Base-by-base conservation (phyloP, 345 rosid species). In the Syzygium grande region DNA sequence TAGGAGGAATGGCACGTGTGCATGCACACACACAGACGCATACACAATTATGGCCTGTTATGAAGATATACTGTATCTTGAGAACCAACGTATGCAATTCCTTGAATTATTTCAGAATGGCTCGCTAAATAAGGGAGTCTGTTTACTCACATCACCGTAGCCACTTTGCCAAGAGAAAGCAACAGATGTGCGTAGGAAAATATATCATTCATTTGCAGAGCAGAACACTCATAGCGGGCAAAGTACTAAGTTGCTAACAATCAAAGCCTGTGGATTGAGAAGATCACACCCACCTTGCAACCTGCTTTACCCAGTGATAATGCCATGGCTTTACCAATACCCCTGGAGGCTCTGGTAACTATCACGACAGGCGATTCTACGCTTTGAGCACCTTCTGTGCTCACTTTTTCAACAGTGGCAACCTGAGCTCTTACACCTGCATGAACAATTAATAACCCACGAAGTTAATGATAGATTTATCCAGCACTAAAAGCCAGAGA, bases 261-360 rank as follows among this genome's bases (percentile, higher is more conserved):
- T 38, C 27, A 73, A 38, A 73, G 49, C 80, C 25, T 34, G 80
- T 34, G 4, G 80, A 38, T 73, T 19, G 25, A 19, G 8, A 73
- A 17, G 87, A 73, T 14, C 83, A 23, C 49, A 51, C 91, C 83
- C 84, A 94, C 97, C 96, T 93, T 93, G 85, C 95, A 94, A 49
- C 97, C 96, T 4, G 97, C 94, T 94, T 96, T 98, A 51, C 98
- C 99, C 92, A 98, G 84, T 78, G 98, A 87, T 86, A 96, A 91
- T 27, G 99, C 99, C 89, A 98, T 88, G 6, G 99, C 96, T 92
- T 88, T 98, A 84, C 99, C 99, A 89, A 98, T 98, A 52, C 99
- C 99, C 90, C 99, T 95, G 46, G 99, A 98, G 52, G 99, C 99
- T 92, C 99, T 99, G 10, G 98, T 98, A 68, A 98, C 94, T 51